These are phyloP conservation scores for Trypanosoma melophagium DNA, from an alignment of 208 protist genomes.

Conservation along the genomic window DNA sequence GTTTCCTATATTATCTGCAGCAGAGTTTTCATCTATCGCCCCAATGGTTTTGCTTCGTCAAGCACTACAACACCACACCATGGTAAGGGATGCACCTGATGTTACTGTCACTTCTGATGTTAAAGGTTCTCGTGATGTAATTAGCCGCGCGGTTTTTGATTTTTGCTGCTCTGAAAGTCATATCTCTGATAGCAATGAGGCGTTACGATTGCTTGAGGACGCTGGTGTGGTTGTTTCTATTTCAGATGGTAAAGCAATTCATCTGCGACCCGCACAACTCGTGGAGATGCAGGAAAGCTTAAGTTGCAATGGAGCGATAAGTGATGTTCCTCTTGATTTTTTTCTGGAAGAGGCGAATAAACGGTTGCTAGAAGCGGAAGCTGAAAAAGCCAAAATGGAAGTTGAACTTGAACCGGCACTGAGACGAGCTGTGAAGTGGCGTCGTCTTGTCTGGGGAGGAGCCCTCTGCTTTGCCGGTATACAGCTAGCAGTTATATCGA, in stretches of 20 bases:
- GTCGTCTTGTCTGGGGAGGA: conserved; percentile 59
- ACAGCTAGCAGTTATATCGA: conserved; percentile 76
- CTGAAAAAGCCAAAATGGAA: conserved; percentile 42
- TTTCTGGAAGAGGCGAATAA: conserved; percentile 43
- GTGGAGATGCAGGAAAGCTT: conserved; percentile 34
- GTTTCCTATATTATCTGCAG: background rate
- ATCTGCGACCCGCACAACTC: conserved; percentile 64
- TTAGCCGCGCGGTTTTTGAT: conserved; percentile 53
- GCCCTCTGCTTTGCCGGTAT: conserved; percentile 56
- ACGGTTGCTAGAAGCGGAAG: conserved; percentile 34
- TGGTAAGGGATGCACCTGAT: conserved; percentile 27
- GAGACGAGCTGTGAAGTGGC: conserved; percentile 49
- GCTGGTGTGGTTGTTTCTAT: conserved; percentile 58
- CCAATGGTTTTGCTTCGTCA: conserved; percentile 61
- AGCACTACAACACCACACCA: conserved; percentile 51
- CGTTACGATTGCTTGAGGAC: conserved; percentile 45
- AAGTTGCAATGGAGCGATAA: background rate
- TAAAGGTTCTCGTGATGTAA: conserved; percentile 37
- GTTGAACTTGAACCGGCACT: conserved; percentile 45
- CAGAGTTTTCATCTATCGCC: conserved; percentile 39
- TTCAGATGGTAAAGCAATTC: conserved; percentile 40
- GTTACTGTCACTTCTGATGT: conserved; percentile 3
- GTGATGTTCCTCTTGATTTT: conserved; percentile 19
- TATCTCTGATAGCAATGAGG: conserved; percentile 41
- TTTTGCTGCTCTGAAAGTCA: conserved; percentile 55